These are phyloP conservation scores for Trifolium subterraneum DNA, from an alignment of 306 rosid species.

Conservation along the genomic window DNA sequence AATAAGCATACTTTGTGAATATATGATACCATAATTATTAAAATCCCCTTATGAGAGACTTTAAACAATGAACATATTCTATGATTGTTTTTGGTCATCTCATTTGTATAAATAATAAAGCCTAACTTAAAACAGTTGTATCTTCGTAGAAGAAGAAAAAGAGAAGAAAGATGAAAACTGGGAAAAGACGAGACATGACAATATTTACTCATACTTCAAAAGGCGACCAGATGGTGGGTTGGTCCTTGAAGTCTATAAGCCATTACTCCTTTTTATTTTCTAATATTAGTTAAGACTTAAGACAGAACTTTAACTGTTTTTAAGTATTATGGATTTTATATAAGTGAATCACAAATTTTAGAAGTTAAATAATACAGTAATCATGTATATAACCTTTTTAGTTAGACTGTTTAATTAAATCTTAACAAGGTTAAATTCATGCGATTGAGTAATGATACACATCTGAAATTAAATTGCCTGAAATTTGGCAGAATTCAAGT, in stretches of 20 bases:
- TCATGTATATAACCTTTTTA: constrained; percentile 7
- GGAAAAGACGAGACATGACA: constrained; percentile 51
- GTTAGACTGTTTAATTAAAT: neutral
- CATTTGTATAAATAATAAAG: constrained; percentile 38
- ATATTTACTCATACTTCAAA: constrained; percentile 48
- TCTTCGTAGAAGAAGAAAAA: constrained; percentile 53
- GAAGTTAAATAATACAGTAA: neutral
- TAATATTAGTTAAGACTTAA: constrained; percentile 39
- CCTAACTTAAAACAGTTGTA: constrained; percentile 50
- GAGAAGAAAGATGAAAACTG: constrained; percentile 52
- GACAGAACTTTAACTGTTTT: constrained; percentile 26
- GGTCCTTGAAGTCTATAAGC: constrained; percentile 53
- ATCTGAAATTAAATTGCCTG: neutral
- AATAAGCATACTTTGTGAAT: constrained; percentile 12
- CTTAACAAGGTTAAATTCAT: constrained; percentile 23
- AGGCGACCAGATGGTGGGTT: constrained; percentile 56
- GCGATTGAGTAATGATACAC: neutral
- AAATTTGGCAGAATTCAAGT: neutral
- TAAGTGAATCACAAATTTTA: constrained; percentile 14
- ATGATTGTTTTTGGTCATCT: constrained; percentile 32
- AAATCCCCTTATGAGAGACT: constrained; percentile 28
- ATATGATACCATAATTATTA: constrained; percentile 12
- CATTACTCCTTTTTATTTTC: constrained; percentile 39
- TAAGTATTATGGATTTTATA: constrained; percentile 14
- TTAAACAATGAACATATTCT: constrained; percentile 32